Conservation (phyloP, 805 yeast species). For the Kuraishia capsulata region DNA sequence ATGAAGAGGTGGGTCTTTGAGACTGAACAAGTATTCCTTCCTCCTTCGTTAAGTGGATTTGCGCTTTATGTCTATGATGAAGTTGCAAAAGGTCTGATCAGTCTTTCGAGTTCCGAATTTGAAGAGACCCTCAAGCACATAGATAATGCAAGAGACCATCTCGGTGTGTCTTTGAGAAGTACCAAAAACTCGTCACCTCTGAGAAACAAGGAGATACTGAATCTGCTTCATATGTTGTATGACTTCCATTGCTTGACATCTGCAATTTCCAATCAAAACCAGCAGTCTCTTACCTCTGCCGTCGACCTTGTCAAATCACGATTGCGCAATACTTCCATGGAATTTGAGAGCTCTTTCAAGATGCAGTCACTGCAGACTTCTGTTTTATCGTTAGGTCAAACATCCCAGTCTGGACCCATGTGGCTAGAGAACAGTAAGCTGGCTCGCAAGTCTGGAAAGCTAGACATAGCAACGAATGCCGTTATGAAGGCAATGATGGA, state of each 20-base stretch:
- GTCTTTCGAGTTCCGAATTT: conserved; percentile 26
- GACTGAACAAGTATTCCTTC: conserved; percentile 26
- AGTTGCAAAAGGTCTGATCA: conserved; percentile 53
- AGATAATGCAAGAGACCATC: conserved; percentile 39
- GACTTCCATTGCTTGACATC: conserved; percentile 28
- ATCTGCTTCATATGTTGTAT: conserved; percentile 49
- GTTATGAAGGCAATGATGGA: conserved; percentile 50
- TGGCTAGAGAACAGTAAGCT: conserved; percentile 53
- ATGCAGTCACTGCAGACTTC: conserved; percentile 32
- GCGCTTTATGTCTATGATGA: conserved; percentile 48
- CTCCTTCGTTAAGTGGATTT: conserved; percentile 38
- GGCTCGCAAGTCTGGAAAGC: conserved; percentile 57
- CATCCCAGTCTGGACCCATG: conserved; percentile 10
- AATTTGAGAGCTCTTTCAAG: conserved; percentile 36
- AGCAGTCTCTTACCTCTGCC: conserved; percentile 2
- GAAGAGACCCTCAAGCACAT: conserved; percentile 29
- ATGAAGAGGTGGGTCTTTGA: conserved; percentile 51
- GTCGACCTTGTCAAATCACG: conserved; percentile 11
- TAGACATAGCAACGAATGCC: conserved; percentile 64
- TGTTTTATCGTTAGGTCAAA: conserved; percentile 30
- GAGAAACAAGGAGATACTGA: conserved; percentile 37
- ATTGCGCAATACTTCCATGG: conserved; percentile 16
- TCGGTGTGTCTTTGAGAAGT: conserved; percentile 52
- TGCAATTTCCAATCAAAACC: not conserved
- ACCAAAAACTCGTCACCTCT: conserved; percentile 41